Evolutionary conservation across 1,139 yeast genomes (phyloP).

Genomic region (Spathaspora sp.): DNA sequence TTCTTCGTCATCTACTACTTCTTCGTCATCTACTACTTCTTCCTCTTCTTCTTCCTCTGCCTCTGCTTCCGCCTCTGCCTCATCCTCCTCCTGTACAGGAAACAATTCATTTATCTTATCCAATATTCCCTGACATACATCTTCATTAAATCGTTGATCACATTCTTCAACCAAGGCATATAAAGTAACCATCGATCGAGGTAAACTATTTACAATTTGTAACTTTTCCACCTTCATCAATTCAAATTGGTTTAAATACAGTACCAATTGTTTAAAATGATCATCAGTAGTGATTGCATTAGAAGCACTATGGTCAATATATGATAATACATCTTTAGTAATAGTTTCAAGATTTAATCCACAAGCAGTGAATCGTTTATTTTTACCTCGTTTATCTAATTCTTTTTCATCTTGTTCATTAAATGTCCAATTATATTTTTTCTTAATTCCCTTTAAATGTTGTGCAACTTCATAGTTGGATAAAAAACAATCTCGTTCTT

Average conservation of each 20-base stretch:
- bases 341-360: constrained; percentile 61
- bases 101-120: constrained; percentile 49
- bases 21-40: constrained; percentile 12
- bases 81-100: constrained; percentile 42
- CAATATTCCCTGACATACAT: constrained; percentile 55
- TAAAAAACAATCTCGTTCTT: constrained; percentile 59
- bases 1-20: constrained; percentile 10
- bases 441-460: constrained; percentile 55
- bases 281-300: constrained; percentile 44
- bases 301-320: constrained; percentile 46
- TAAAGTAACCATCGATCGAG: constrained; percentile 74
- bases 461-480: constrained; percentile 71
- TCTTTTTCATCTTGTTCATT: constrained; percentile 36
- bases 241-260: constrained; percentile 49
- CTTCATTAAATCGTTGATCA: constrained; percentile 74
- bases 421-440: constrained; percentile 47
- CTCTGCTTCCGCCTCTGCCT: constrained; percentile 31
- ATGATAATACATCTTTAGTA: constrained; percentile 59
- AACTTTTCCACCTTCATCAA: constrained; percentile 82
- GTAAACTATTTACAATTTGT: constrained; percentile 79
- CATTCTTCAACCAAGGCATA: constrained; percentile 88
- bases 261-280: constrained; percentile 53
- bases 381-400: constrained; percentile 29
- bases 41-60: constrained; percentile 21
- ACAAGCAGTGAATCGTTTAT: constrained; percentile 44